These are phyloP conservation scores for Pichia sp. DNA, from an alignment of 1,139 yeast genomes.

Conservation along the genomic window DNA sequence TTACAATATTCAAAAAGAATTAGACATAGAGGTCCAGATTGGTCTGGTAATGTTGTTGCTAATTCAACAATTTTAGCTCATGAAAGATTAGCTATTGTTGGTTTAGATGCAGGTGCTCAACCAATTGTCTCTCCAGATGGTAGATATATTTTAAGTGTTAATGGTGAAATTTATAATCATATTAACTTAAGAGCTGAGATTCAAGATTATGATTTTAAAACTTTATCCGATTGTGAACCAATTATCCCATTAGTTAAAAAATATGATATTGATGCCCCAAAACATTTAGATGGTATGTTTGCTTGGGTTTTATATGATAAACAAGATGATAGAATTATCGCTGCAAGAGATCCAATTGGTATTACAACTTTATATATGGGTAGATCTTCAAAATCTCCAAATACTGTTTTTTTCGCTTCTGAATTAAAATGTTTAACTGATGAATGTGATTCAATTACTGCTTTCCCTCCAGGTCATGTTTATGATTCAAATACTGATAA, in stretches of 20 bases:
- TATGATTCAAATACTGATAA: conserved; percentile 88
- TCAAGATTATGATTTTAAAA: conserved; percentile 67
- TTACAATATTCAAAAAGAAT: conserved; percentile 84
- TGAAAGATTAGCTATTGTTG: conserved; percentile 94
- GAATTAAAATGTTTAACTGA: conserved; percentile 91
- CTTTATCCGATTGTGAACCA: conserved; percentile 94
- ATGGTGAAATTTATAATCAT: conserved; percentile 98
- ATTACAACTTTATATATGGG: conserved; percentile 97
- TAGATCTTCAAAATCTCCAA: conserved; percentile 60
- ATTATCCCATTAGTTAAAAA: conserved; percentile 87
- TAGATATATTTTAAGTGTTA: conserved; percentile 71
- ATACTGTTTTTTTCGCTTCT: conserved; percentile 82
- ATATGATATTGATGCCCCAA: conserved; percentile 86
- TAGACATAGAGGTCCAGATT: conserved; percentile 99
- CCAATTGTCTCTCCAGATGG: conserved; percentile 84
- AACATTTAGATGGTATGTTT: conserved; percentile 94
- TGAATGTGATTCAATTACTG: conserved; percentile 85
- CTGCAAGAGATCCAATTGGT: conserved; percentile 98
- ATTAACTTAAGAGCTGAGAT: conserved; percentile 76
- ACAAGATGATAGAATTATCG: conserved; percentile 76
- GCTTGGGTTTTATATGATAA: conserved; percentile 91
- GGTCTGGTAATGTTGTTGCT: conserved; percentile 85
- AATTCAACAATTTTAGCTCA: conserved; percentile 81
- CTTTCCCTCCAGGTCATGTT: conserved; percentile 98
- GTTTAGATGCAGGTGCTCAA: conserved; percentile 95